These are phyloP conservation scores for Candida arabinofermentans DNA, from an alignment of 805 yeast species.

Conservation along the genomic window DNA sequence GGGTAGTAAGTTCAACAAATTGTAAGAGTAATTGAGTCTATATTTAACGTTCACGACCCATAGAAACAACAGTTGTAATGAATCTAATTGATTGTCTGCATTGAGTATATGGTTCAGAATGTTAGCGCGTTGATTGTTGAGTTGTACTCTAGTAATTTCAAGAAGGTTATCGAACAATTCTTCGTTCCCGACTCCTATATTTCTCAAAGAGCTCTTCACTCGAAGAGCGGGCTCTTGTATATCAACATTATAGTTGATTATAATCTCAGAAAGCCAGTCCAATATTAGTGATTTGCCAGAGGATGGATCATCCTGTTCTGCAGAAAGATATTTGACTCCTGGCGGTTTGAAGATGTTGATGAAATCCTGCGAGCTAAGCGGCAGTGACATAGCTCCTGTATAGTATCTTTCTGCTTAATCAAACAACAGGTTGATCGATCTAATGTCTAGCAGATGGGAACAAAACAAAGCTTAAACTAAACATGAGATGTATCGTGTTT, in stretches of 20 bases:
- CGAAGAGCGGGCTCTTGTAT: conserved; percentile 19
- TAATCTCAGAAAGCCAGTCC: conserved; percentile 25
- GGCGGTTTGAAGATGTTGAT: conserved; percentile 13
- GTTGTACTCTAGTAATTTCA: conserved; percentile 11
- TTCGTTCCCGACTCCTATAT: conserved; percentile 15
- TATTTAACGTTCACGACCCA: conserved; percentile 13
- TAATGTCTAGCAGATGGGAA: no score
- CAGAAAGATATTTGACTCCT: background rate
- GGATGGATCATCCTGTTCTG: conserved; percentile 22
- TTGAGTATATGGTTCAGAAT: conserved; percentile 1
- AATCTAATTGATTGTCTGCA: background rate
- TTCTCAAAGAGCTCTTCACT: conserved; percentile 18
- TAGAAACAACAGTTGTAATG: conserved; percentile 10
- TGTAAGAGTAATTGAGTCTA: conserved; percentile 10
- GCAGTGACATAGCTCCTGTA: background rate
- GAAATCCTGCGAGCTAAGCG: conserved; percentile 11
- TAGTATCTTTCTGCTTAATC: no score
- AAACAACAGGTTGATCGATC: no score
- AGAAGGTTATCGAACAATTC: conserved; percentile 12
- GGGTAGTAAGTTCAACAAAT: conserved; percentile 8
- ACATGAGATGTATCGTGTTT: no score
- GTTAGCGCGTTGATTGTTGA: conserved; percentile 12
- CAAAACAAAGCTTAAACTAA: conserved; percentile 3
- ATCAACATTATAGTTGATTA: conserved; percentile 7
- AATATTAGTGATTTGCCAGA: conserved; percentile 19